phyloP scores from a whole-genome alignment of 164 flowering plant genomes.

The Protea cynaroides region DNA sequence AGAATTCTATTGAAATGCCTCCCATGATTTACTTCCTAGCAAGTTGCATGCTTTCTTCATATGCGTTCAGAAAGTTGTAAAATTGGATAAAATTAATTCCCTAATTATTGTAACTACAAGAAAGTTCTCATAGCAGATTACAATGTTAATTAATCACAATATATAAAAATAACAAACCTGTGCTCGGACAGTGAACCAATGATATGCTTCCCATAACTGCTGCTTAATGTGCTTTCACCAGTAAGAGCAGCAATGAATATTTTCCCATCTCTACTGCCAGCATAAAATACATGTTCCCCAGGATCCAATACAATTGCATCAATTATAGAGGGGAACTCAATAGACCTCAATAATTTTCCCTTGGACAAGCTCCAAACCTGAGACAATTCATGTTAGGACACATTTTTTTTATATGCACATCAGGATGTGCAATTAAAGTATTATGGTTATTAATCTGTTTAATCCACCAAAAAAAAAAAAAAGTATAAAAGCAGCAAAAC shows the following conservation, averaged over 20 bases:
- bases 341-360: constrained; percentile 56
- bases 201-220: constrained; percentile 55
- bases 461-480: not conserved
- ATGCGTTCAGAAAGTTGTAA: too few relatives aligned
- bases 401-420: not conserved
- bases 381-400: constrained; percentile 7
- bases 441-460: not conserved
- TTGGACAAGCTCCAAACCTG: constrained; percentile 83
- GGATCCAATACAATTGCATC: constrained; percentile 84
- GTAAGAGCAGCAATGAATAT: constrained; percentile 69
- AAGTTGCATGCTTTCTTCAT: too few relatives aligned
- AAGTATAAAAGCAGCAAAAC: too few relatives aligned
- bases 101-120: too few relatives aligned
- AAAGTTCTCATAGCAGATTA: too few relatives aligned
- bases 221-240: constrained; percentile 37
- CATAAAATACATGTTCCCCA: constrained; percentile 78
- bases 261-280: constrained; percentile 81
- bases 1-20: not conserved
- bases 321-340: constrained; percentile 67
- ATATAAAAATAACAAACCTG: constrained; percentile 37
- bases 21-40: too few relatives aligned
- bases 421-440: not conserved
- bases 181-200: constrained; percentile 55
- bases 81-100: too few relatives aligned
- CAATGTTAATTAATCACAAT: not conserved